Evolutionary conservation across 148 eudicot genomes (phyloP), one percentile per base, ranked within the genome.

Genomic region (Cornus suecica): DNA sequence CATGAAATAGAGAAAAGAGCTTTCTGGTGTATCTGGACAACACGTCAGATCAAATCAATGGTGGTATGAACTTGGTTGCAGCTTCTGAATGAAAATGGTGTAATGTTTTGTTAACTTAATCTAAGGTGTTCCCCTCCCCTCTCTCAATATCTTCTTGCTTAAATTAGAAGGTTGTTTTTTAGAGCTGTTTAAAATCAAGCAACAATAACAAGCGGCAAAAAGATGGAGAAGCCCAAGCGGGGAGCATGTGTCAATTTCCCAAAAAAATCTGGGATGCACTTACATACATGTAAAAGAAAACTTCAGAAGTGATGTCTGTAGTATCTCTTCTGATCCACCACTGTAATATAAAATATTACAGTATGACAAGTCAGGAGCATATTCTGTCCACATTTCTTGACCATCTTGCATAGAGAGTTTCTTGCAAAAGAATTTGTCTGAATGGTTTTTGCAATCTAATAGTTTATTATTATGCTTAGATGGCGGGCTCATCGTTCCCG

Each of bases 401-500:
- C 29, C 2, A 22, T 66, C 22, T 65, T 10, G n/a, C 32, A 8
- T 14, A 22, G 22, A 61, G 34, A 30, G 14, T 66, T 42, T 73
- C 23, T 58, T 58, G 48, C 31, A 18, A 24, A 74, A 23, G 8
- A 34, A 42, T 27, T 48, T 42, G 9, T 26, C 69, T 67, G 13
- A 20, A 32, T 51, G 54, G 34, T 37, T 64, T 20, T 24, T 34
- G 25, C 8, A 22, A 28, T 10, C 1, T 13, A 13, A 41, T 48
- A 6, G 28, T 28, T 52, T 30, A 32, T 60, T 61, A 29, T 67
- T 66, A 24, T 60, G 37, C 45, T 41, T 69, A 85, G 80, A 29
- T 76, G 72, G 76, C 56, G 41, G 76, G 74, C 31, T 74, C 85
- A 2, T 51, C 80, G 25, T 78, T 69, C 73, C 83, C 90, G 76